Evolutionary conservation across 2,329 filamentous ascomycete species (phyloP).

Genomic region (Colletotrichum sansevieriae): DNA sequence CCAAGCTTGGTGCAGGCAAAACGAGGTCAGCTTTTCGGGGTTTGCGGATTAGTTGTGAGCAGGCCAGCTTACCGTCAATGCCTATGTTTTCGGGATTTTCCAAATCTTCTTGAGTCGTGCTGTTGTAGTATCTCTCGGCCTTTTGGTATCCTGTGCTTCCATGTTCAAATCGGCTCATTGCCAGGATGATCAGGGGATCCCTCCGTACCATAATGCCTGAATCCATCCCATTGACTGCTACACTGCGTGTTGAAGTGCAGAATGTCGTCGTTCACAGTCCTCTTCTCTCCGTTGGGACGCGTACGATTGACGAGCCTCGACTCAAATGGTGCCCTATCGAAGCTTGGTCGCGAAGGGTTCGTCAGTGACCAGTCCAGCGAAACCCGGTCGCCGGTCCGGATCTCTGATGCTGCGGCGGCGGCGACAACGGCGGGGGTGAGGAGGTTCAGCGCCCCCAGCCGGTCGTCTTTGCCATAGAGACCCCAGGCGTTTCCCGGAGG

Average conservation of each 20-base stretch:
- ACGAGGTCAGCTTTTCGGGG: not conserved
- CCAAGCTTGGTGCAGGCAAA: slow-evolving; percentile 15
- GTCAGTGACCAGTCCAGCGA: slow-evolving; percentile 52
- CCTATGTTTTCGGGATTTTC: slow-evolving; percentile 54
- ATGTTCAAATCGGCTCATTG: not conserved
- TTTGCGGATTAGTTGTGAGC: not conserved
- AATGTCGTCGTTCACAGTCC: slow-evolving; percentile 51
- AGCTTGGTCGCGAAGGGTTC: slow-evolving; percentile 51
- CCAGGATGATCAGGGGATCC: slow-evolving; percentile 48
- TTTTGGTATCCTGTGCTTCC: slow-evolving; percentile 49
- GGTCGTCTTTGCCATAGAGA: slow-evolving; percentile 63
- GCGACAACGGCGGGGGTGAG: slow-evolving; percentile 61
- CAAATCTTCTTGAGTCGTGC: slow-evolving; percentile 58
- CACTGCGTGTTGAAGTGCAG: slow-evolving; percentile 54
- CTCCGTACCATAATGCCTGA: slow-evolving; percentile 50
- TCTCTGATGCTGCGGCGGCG: slow-evolving; percentile 43
- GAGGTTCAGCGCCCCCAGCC: slow-evolving; percentile 68
- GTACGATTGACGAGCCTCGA: slow-evolving; percentile 57
- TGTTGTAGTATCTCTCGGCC: slow-evolving; percentile 51
- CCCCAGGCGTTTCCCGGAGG: slow-evolving; percentile 69
- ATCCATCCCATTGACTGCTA: slow-evolving; percentile 56
- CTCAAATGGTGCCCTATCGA: slow-evolving; percentile 47
- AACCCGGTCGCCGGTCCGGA: slow-evolving; percentile 45
- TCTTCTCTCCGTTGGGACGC: slow-evolving; percentile 43
- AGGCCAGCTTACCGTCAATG: slow-evolving; percentile 49